Base-by-base conservation (phyloP, 164 flowering plant species). In the Berberis vulgaris region DNA sequence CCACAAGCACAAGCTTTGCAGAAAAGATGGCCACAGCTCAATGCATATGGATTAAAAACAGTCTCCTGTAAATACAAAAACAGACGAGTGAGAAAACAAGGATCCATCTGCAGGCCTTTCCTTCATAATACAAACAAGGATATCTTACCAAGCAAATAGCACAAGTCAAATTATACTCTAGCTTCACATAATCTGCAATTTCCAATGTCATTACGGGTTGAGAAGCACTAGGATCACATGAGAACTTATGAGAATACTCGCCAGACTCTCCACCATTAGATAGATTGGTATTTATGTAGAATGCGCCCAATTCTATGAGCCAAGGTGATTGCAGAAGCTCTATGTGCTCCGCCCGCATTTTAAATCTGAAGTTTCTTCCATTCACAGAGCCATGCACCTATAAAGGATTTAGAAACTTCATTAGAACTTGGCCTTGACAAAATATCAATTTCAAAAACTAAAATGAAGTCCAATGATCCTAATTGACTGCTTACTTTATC, bases 311-410 rank as follows among this genome's bases (percentile, higher is more conserved):
- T 72, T 92, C 98, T 54, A 87, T 83, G 0, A 92, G 79, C 98
- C 98, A 92, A 43, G 98, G 96, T 54, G 91, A 88, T 59, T 89
- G 95, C 72, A 92, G 76, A 65, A 85, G 85, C 73, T 92, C 96
- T 41, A 86, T 77, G 67, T 77, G 96, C 66, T 85, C 80, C 12
- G 88, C 78, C 54, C 69, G 77, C 83, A 88, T 60, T 71, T 74
- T 86, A 4, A 81, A 78, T 71, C 75, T 86, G 64, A 92, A 92
- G 41, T 81, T 79, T 73, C 74, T 78, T 46, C 98, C 98, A 74
- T 80, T 85, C 11, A 57, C 80, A 71, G 97, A 92, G 72, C 87
- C 38, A 67, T 92, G 98, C 4, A 92, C 83, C 98, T 89, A 59
- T 38, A 58, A 11, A 45, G 58, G 43, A 65, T 60, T 38, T 49